Base-by-base conservation (phyloP, 2,329 filamentous ascomycete genomes). In the Botrytis deweyae region DNA sequence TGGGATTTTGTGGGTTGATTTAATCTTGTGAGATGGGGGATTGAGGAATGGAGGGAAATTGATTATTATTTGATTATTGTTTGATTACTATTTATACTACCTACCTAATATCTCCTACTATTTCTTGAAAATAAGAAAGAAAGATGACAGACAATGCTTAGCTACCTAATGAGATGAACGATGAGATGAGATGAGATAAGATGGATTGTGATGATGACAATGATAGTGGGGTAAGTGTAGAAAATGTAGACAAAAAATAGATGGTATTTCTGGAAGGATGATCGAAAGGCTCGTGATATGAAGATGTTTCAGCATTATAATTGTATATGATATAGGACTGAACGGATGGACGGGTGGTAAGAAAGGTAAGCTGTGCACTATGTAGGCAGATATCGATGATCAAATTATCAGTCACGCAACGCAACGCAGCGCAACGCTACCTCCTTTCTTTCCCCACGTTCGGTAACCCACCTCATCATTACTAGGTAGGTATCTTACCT, bases 131-230 rank as follows among this genome's bases (percentile, higher is more conserved):
- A 46, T 22, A 46, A 8, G 0, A 2, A 46, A 8, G 22, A n/a
- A n/a, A n/a, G 22, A 14, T 25, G 22, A 52, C 10, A 52, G 49
- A 52, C 2, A n/a, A 52, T 52, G 49, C 49, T 52, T 52, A n/a
- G 22, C 25, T 52, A n/a, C 10, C 25, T 52, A 46, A 52, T n/a
- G 49, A 52, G 3, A 46, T 20, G 44, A 22, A 46, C 20, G 44
- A 46, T 46, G 44, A 46, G 33, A 22, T 49, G 22, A 52, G 65
- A 73, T 70, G 46, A 67, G 70, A 62, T 62, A 40, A 62, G 68
- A 70, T 73, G 49, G 63, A 55, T 68, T 55, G 22, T 64, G 22
- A n/a, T 22, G 2, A n/a, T n/a, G 25, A 52, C 12, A n/a, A 46
- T 46, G 59, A 63, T 42, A 29, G 14, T 63, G 70, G 46, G 70